These are phyloP conservation scores for Lathyrus tuberosus DNA, from an alignment of 306 rosid species.

Conservation along the genomic window DNA sequence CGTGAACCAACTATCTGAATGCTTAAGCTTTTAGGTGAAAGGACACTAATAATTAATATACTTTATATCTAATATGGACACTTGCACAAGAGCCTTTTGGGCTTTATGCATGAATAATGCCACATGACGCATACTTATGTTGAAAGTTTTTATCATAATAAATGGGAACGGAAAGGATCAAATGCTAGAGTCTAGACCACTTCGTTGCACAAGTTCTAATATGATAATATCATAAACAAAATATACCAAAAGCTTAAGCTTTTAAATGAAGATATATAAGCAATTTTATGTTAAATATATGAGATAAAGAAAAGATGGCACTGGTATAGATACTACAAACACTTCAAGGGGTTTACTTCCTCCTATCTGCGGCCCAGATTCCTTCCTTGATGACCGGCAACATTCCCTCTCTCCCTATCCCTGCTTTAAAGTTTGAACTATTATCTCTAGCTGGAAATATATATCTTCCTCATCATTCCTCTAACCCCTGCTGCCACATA, in stretches of 20 bases:
- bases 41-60: neutral
- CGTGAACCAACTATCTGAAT: neutral
- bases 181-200: neutral
- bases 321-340: slow-evolving; percentile 1
- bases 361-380: slow-evolving; percentile 1
- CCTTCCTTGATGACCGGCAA: neutral
- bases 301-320: slow-evolving; percentile 17
- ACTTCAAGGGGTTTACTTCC: neutral
- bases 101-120: neutral
- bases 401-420: neutral
- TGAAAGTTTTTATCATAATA: neutral
- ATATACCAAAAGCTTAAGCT: neutral
- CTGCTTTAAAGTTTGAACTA: slow-evolving; percentile 14
- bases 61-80: neutral
- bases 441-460: neutral
- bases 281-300: neutral
- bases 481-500: neutral
- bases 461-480: slow-evolving; percentile 9
- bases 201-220: neutral
- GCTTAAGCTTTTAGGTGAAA: slow-evolving; percentile 1
- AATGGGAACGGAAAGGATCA: neutral
- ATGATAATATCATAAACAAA: neutral
- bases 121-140: neutral
- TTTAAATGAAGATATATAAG: neutral
- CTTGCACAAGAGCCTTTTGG: neutral